Conservation (phyloP, 139 green algal genomes). For the Auxenochlorella pyrenoidosa region DNA sequence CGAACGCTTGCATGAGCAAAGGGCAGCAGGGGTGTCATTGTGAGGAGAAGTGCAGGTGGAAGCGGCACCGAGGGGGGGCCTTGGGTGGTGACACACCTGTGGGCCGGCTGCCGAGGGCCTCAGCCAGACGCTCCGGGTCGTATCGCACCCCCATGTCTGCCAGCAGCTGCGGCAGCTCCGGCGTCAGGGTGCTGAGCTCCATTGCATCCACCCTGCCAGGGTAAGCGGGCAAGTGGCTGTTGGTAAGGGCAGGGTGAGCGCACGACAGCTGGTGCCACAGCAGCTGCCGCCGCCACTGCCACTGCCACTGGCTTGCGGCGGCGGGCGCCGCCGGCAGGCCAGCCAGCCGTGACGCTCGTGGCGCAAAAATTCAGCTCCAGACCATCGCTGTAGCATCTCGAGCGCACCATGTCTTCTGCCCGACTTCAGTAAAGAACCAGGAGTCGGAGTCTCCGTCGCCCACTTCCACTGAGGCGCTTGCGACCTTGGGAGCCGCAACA, state of each 20-base stretch:
- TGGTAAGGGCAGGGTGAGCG: not conserved
- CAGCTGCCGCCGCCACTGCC: not conserved
- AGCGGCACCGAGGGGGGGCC: too few relatives aligned
- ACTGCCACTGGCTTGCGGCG: not conserved
- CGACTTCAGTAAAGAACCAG: constrained; percentile 68
- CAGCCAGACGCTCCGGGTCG: constrained; percentile 78
- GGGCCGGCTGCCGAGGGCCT: constrained; percentile 45
- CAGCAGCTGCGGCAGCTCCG: constrained; percentile 79
- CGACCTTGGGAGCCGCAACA: not conserved
- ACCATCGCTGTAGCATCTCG: not conserved
- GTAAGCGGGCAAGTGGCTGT: not conserved
- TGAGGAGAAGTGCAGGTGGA: too few relatives aligned
- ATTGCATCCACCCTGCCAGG: constrained; percentile 75
- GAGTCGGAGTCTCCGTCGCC: not conserved
- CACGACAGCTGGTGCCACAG: too few relatives aligned
- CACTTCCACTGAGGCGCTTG: not conserved
- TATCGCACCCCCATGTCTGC: constrained; percentile 83
- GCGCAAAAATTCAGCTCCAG: not conserved
- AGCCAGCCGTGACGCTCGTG: not conserved
- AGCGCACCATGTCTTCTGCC: constrained; percentile 51
- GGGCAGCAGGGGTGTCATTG: too few relatives aligned
- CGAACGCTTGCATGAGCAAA: too few relatives aligned
- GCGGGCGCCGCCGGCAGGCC: not conserved
- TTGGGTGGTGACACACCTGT: constrained; percentile 4
- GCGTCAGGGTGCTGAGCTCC: constrained; percentile 74